Conservation (phyloP, 257 asterid genomes). For the Eustoma russellianum region DNA sequence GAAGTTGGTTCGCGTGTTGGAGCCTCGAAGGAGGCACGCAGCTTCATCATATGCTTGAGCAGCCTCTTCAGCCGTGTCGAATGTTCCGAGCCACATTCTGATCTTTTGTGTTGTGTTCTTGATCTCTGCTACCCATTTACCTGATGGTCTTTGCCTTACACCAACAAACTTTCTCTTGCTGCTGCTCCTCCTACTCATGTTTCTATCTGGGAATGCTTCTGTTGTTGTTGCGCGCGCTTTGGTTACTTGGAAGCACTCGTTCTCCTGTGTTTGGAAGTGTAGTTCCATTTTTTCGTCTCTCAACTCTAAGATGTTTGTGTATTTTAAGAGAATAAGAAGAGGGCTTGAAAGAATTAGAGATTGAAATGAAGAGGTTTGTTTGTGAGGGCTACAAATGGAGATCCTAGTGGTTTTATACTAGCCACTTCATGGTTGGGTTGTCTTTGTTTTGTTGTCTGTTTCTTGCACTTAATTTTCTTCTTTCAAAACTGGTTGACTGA, state of each 20-base stretch:
- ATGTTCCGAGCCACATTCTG: conserved; percentile 85
- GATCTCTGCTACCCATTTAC: conserved; percentile 89
- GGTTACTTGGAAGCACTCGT: no score
- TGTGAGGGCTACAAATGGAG: conserved; percentile 19
- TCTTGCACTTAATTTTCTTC: conserved; percentile 12
- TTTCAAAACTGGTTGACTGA: conserved; percentile 36
- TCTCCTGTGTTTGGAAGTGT: conserved; percentile 24
- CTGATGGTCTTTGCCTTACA: conserved; percentile 80
- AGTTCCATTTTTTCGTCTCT: conserved; percentile 29
- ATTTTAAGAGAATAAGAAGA: no score
- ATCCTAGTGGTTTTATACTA: conserved; percentile 29
- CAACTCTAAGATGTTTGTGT: no score
- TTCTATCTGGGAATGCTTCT: conserved; percentile 18
- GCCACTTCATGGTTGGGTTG: conserved; percentile 15
- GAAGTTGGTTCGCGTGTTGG: conserved; percentile 72
- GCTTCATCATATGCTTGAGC: conserved; percentile 87
- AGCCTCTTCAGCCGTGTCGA: conserved; percentile 86
- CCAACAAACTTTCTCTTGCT: conserved; percentile 62
- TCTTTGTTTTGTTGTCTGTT: conserved; percentile 32
- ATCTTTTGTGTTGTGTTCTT: conserved; percentile 88
- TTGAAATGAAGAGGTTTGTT: conserved; percentile 5
- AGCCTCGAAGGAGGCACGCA: conserved; percentile 77
- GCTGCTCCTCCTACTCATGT: conserved; percentile 1
- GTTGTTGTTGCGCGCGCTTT: neutral
- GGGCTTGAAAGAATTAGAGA: neutral